Evolutionary conservation across 305 asterid genomes (phyloP), one percentile per base, ranked within the genome.

Genomic region (Nicotiana rustica): DNA sequence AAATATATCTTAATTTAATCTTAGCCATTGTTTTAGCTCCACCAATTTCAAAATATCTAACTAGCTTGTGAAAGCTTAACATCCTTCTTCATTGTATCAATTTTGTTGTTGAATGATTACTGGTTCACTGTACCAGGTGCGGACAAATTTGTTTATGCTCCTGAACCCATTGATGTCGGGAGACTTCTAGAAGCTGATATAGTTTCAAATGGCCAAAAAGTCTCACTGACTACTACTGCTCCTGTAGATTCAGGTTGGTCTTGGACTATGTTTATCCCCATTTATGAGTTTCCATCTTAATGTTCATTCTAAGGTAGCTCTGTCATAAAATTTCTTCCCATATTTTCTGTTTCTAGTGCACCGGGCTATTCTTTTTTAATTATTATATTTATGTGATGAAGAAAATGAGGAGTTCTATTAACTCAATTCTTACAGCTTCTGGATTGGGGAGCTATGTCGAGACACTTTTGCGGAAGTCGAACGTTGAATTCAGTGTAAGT

Each of bases 91-190:
- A 0, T 1, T 1, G 38, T 15, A 25, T 61, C 41, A 14, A 47
- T 49, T 21, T 73, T 49, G 41, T 21, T 61, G 29, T 14, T 49
- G 17, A 25, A 55, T 73, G 44, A 49, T 49, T 73, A 49, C 78
- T 47, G 10, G 64, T 13, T 25, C 79, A 49, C 15, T 73, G 44
- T 49, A 49, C 47, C 70, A 96, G 99, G 98, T 85, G 99, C 99
- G 14, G 91, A 89, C 89, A 96, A 96, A 87, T 87, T 83, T 19
- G 89, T 91, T 79, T 96, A 96, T 86, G 99, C 99, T 84, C 99
- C 98, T 0, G 99, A 96, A 87, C 99, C 99, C 2, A 92, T 94
- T 78, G 99, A 96, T 70, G 91, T 96, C 33, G 98, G 95, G 65
- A 91, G 98, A 86, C 93, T 96, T 87, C 86, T 96, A 82, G 93